Evolutionary conservation across 2,329 filamentous ascomycete genomes (phyloP).

Genomic region (Ascocoryne sarcoides): DNA sequence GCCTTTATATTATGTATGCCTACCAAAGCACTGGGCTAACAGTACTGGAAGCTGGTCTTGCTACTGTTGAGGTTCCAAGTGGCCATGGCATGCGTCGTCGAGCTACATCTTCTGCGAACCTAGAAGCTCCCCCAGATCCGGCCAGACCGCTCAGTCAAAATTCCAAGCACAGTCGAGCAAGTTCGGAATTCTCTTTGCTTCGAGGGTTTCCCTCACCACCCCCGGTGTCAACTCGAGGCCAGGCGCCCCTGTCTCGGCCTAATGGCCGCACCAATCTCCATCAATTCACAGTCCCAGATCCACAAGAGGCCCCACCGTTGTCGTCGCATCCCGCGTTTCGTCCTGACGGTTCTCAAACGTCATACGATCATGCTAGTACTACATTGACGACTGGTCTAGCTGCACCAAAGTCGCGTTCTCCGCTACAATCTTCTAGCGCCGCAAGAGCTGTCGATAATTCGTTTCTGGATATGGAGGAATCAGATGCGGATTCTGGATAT

Average conservation of each 20-base stretch:
- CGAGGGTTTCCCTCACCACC: conserved; percentile 44
- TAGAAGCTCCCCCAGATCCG: conserved; percentile 45
- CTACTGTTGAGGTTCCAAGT: conserved; percentile 28
- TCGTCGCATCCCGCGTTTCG: conserved; percentile 27
- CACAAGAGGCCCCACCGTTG: conserved; percentile 24
- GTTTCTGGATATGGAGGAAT: conserved; percentile 46
- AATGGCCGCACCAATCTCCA: conserved; percentile 27
- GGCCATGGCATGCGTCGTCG: conserved; percentile 37
- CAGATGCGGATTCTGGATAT: conserved; percentile 56
- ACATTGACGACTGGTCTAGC: conserved; percentile 1
- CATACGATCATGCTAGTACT: conserved; percentile 13
- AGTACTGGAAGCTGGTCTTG: conserved; percentile 1
- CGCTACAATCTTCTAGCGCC: conserved; percentile 13
- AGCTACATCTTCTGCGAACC: conserved; percentile 52
- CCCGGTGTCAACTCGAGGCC: conserved; percentile 24
- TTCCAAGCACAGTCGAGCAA: conserved; percentile 61
- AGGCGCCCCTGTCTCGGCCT: conserved; percentile 25
- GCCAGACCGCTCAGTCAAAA: conserved; percentile 48
- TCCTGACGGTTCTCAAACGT: conserved; percentile 18
- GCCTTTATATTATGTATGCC: too few species aligned
- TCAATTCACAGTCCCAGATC: conserved; percentile 23
- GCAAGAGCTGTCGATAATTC: conserved; percentile 18
- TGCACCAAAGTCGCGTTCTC: conserved; percentile 11
- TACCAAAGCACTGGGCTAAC: not conserved
- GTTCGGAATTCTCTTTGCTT: conserved; percentile 58